Evolutionary conservation across 164 flowering plant genomes (phyloP).

Genomic region (Aristolochia californica): DNA sequence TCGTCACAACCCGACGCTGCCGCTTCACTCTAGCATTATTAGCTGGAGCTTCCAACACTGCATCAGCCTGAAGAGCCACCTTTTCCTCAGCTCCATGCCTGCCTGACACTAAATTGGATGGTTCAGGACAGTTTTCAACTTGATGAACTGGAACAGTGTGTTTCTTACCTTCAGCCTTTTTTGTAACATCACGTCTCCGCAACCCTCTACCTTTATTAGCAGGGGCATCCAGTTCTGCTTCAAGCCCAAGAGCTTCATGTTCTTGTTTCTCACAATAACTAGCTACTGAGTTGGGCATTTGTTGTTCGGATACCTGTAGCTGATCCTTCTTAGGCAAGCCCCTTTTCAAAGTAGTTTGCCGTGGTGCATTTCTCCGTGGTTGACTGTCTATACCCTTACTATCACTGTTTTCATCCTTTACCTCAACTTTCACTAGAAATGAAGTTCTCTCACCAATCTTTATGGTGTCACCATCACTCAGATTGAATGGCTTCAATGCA

Average conservation of each 20-base stretch:
- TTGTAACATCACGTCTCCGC: not conserved
- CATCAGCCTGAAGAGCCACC: not conserved
- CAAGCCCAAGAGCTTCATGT: not conserved
- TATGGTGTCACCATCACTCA: constrained; percentile 7
- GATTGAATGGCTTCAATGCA: not conserved
- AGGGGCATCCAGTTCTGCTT: not conserved
- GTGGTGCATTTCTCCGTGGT: not conserved
- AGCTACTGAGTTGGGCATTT: not conserved
- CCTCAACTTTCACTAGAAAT: not conserved
- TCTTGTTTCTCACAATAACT: not conserved
- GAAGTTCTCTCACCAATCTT: constrained; percentile 5
- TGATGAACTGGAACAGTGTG: not conserved
- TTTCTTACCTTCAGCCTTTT: not conserved
- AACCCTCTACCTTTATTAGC: not conserved
- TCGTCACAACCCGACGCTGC: not conserved
- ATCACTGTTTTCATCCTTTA: not conserved
- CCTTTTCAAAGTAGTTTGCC: not conserved
- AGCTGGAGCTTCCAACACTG: not conserved
- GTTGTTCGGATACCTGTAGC: not conserved
- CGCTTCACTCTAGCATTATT: not conserved
- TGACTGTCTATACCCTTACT: not conserved
- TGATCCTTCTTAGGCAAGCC: not conserved
- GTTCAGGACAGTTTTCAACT: not conserved
- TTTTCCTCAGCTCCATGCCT: not conserved
- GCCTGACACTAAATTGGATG: not conserved